Evolutionary conservation across 768 basidiomycete species (phyloP), one percentile per base, ranked within the genome.

Genomic region (Pisolithus sp.): DNA sequence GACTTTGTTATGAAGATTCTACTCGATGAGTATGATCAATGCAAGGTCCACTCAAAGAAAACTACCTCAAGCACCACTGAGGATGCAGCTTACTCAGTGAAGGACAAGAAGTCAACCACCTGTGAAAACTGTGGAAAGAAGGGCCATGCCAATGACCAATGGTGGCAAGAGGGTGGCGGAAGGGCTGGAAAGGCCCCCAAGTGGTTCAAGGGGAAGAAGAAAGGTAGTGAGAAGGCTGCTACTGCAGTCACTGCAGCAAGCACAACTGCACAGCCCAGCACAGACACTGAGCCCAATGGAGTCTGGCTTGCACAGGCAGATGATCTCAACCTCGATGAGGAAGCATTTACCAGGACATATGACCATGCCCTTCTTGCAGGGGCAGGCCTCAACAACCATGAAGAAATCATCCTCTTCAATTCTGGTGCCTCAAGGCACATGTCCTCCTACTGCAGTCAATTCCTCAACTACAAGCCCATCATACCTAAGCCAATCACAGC

Each of bases 401-500:
- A 40, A 13, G 9, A 21, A 13, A 40, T 18, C 2, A n/a, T n/a
- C 12, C 39, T 40, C 17, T 40, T 40, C 12, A n/a, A 40, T n/a
- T 40, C 39, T 5, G 39, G 39, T 18, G n/a, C 39, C 9, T 40
- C 20, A 12, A 9, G 39, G 7, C 39, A 40, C n/a, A 40, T 40
- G 39, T 40, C 39, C 20, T 40, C 39, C 17, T 51, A 49, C 26
- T 24, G 8, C 12, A 24, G 39, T 39, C 38, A 46, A 7, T 53
- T 53, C 26, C 17, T 26, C 4, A 20, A 53, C 30, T 41, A 39
- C 21, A 17, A 41, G 20, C 30, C 26, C 38, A 62, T 57, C 18
- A 12, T 50, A 0, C 63, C 66, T 3, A 50, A 59, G n/a, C 45
- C 60, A 17, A 70, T 72, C 51, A 63, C 57, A 7, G 20, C 20